Percentiles rank a stretch among this genome's conserved stretches.
phyloP scores from a whole-genome alignment of 495 filamentous ascomycete genomes.

The Tuber indicum region DNA sequence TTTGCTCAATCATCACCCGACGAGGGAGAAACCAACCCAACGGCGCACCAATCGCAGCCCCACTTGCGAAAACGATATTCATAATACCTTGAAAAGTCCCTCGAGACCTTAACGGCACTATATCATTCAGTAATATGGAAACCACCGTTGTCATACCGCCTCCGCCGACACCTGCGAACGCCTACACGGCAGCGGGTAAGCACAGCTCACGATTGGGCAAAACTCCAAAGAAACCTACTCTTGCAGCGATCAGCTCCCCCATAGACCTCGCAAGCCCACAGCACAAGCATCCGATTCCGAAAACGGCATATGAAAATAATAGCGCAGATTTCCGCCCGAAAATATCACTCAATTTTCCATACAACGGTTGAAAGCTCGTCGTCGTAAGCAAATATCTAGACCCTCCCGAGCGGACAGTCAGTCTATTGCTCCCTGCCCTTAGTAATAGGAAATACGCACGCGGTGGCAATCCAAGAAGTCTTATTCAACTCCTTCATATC shows the following conservation, averaged over 20 bases:
- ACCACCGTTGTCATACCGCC: conserved; percentile 81
- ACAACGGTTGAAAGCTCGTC: conserved; percentile 72
- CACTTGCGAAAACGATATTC: conserved; percentile 70
- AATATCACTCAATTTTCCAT: conserved; percentile 72
- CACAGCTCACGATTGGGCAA: neutral
- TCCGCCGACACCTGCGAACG: conserved; percentile 68
- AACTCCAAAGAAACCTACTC: conserved; percentile 9
- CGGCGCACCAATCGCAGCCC: conserved; percentile 64
- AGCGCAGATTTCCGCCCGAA: conserved; percentile 74
- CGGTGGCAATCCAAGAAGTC: conserved; percentile 81
- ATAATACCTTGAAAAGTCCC: conserved; percentile 77
- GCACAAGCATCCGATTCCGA: conserved; percentile 64
- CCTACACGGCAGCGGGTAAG: conserved; percentile 17
- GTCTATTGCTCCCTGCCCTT: neutral
- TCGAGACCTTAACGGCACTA: conserved; percentile 67
- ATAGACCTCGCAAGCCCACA: conserved; percentile 69
- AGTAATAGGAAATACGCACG: conserved; percentile 43
- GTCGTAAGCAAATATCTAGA: conserved; percentile 63
- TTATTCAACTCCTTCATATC: conserved; percentile 70
- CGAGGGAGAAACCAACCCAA: conserved; percentile 47
- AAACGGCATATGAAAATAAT: conserved; percentile 65
- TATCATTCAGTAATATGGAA: conserved; percentile 69
- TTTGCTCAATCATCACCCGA: neutral
- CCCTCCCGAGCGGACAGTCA: neutral
- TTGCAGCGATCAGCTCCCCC: conserved; percentile 60